Evolutionary conservation across 495 filamentous ascomycete genomes (phyloP).

Genomic region (Penicillium subrubescens): DNA sequence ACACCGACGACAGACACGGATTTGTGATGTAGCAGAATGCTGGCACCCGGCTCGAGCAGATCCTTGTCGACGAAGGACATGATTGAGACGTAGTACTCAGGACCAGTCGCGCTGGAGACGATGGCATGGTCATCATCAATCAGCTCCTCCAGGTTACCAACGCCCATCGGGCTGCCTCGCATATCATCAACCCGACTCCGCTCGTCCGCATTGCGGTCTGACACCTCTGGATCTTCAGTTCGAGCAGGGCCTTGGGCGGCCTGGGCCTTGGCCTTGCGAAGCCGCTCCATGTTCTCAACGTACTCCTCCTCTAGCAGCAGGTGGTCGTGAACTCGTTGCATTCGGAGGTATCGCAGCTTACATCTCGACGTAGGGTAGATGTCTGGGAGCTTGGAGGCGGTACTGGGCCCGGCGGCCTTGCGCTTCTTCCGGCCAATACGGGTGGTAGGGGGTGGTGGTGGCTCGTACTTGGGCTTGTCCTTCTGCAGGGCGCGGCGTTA

Average conservation of each 20-base stretch:
- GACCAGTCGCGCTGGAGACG: conserved; percentile 94
- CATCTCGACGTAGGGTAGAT: conserved; percentile 95
- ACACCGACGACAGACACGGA: conserved; percentile 97
- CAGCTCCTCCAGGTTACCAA: conserved; percentile 97
- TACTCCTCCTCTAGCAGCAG: conserved; percentile 96
- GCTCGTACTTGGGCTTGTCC: conserved; percentile 99
- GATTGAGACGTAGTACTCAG: conserved; percentile 99
- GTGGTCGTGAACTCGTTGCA: conserved; percentile 99
- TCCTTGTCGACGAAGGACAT: conserved; percentile 99
- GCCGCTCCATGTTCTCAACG: conserved; percentile 95
- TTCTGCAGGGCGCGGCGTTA: conserved; percentile 60
- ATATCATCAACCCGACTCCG: conserved; percentile 96
- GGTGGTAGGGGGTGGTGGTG: conserved; percentile 93
- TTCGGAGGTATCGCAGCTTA: conserved; percentile 93
- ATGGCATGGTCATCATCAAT: conserved; percentile 99
- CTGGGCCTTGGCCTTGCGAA: conserved; percentile 89
- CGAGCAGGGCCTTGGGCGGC: conserved; percentile 59
- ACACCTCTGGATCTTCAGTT: conserved; percentile 45
- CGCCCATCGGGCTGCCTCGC: conserved; percentile 97
- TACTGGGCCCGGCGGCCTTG: conserved; percentile 86
- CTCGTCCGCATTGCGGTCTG: conserved; percentile 87
- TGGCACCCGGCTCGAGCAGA: conserved; percentile 92
- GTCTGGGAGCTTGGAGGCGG: conserved; percentile 89
- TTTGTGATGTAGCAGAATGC: conserved; percentile 96
- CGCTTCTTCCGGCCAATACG: conserved; percentile 99